Conservation (phyloP, 441 rosid species). For the Sinapis alba region DNA sequence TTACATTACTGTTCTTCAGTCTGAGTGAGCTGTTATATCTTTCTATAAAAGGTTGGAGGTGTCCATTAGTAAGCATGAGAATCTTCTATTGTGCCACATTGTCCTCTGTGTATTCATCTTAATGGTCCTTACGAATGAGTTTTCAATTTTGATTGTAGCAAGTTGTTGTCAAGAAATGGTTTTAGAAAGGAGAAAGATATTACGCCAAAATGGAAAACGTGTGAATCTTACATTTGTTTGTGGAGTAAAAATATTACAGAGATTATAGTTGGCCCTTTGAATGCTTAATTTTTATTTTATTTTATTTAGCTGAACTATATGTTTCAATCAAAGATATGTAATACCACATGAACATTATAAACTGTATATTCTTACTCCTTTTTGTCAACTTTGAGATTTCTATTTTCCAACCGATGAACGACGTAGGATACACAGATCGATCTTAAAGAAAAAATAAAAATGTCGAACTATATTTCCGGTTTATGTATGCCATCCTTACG, state of each 20-base stretch:
- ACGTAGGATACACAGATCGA: too few species aligned
- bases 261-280: background rate
- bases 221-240: background rate
- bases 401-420: too few species aligned
- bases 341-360: too few species aligned
- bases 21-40: conserved; percentile 45
- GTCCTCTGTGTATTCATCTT: conserved; percentile 35
- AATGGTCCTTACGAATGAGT: conserved; percentile 22
- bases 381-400: too few species aligned
- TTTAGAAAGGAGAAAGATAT: conserved; percentile 10
- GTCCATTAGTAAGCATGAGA: conserved; percentile 9
- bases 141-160: conserved; percentile 32
- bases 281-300: background rate
- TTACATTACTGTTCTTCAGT: conserved; percentile 67
- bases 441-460: too few species aligned
- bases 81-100: conserved; percentile 7
- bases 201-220: background rate
- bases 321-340: background rate
- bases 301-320: background rate
- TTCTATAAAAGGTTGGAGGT: background rate
- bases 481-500: too few species aligned
- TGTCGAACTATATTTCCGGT: too few species aligned
- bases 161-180: conserved; percentile 28
- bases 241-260: conserved; percentile 19
- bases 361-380: too few species aligned